Base-by-base conservation (phyloP, 805 yeast species). In the Ogataea degrootiae region DNA sequence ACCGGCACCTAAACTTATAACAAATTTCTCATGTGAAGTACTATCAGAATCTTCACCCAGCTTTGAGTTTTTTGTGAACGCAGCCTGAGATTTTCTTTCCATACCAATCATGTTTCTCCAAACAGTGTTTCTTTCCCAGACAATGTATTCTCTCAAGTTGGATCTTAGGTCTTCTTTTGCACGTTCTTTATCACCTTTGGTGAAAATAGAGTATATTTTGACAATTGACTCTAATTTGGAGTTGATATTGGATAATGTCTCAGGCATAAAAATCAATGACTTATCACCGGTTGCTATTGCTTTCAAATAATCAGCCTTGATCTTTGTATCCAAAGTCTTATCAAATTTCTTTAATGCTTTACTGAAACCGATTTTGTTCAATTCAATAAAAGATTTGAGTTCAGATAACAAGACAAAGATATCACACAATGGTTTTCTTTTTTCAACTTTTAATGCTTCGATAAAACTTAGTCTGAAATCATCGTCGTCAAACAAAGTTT, bases 71-170 rank as follows among this genome's bases (percentile, higher is more conserved):
- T 64, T 34, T 9, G 75, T 65, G 42, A 70, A 53, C 2, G 91
- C 90, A 19, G 88, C 89, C 58, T 90, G 92, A 0, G 91, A 73
- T 58, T 87, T 87, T 56, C 96, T 77, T 63, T 91, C 97, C 57
- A 91, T 68, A 21, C 94, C 92, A 62, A 92, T 85, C 85, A 92
- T 83, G 66, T 92, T 97, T 62, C 94, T 83, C 99, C 99, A 92
- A 29, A 92, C 97, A 0, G 97, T 92, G 64, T 90, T 90, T 65
- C 99, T 78, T 68, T 92, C 98, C 95, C 97, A 92, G 17, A 91
- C 96, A 34, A 92, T 87, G 65, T 92, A 96, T 59, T 92, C 99
- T 53, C 97, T 75, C 53, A 92, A 68, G 53, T 76, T 76, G 4
- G 78, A 68, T 53, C 73, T 71, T 47, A 78, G 65, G 44, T 76